Base-by-base conservation (phyloP, 371 early-diverging fungal genomes). In the Apophysomyces trapeziformis region DNA sequence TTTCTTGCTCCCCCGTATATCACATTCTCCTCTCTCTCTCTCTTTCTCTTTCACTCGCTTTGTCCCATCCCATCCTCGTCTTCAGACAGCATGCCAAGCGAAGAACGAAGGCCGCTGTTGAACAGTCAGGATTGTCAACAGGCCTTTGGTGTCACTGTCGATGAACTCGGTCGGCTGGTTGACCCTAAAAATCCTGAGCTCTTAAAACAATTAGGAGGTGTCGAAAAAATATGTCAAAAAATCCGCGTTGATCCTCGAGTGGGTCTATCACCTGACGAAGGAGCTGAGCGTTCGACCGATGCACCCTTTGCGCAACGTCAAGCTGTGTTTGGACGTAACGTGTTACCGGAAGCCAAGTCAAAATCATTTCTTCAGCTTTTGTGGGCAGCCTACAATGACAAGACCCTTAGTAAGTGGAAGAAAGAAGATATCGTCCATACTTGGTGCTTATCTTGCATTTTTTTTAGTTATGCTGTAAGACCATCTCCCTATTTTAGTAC, bases 251-350 rank as follows among this genome's bases (percentile, higher is more conserved):
- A 94, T 66, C 85, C 87, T 47, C 71, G 73, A 3, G 67, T 75
- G 8, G 95, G 95, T 43, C 81, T 94, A 18, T 78, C 73, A 38
- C 69, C 85, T 47, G 90, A 91, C 67, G 92, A 92, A 77, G 82
- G 75, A 18, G 68, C 68, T 46, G 38, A 58, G 39, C 21, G 71
- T 65, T 63, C 74, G 56, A 50, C 68, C 58, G 79, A 84, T 58
- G 63, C 73, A 26, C 73, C 86, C 16, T 91, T 89, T 73, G 69
- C 75, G 58, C 82, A 84, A 13, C 86, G 94, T 45, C 86, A 86
- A 67, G 74, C 76, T 36, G 83, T 80, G 12, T 96, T 91, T 86
- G 95, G 96, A 37, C 77, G 75, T 44, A 87, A 88, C 44, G 69
- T 89, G 36, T 78, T 93, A 57, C 93, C 94, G 1, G 88, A 90